phyloP scores from a whole-genome alignment of 805 yeast genomes.

The Schizosaccharomyces japonicus region DNA sequence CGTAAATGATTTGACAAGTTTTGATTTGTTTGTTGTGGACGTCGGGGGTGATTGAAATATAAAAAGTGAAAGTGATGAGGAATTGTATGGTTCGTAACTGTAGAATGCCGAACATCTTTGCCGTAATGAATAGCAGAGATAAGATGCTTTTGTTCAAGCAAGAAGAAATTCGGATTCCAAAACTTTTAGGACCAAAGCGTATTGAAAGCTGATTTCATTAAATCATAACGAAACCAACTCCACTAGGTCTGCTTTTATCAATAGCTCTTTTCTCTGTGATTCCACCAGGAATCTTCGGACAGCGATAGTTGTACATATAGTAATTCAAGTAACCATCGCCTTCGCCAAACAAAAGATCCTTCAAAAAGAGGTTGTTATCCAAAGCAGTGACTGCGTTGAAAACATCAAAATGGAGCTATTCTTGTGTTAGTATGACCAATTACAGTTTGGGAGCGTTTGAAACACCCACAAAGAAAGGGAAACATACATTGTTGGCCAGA shows the following conservation, averaged over 20 bases:
- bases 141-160: too few relatives aligned
- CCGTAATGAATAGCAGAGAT: too few relatives aligned
- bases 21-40: too few relatives aligned
- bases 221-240: constrained; percentile 74
- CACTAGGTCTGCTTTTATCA: constrained; percentile 37
- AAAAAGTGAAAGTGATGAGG: too few relatives aligned
- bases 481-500: constrained; percentile 28
- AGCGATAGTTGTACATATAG: constrained; percentile 73
- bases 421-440: background rate
- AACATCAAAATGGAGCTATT: constrained; percentile 46
- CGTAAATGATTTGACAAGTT: too few relatives aligned
- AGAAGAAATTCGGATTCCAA: too few relatives aligned
- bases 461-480: constrained; percentile 1
- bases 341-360: constrained; percentile 63
- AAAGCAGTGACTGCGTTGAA: constrained; percentile 81
- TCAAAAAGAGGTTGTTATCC: constrained; percentile 66
- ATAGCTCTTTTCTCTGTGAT: constrained; percentile 32
- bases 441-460: background rate
- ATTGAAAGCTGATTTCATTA: too few relatives aligned
- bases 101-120: too few relatives aligned
- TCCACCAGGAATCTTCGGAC: constrained; percentile 67
- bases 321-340: constrained; percentile 87
- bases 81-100: too few relatives aligned
- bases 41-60: too few relatives aligned
- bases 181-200: too few relatives aligned